A percentile compares a stretch with the other conserved stretches of the same genome.
These are phyloP conservation scores for Yamadazyma sp. DNA, from an alignment of 1,139 yeast genomes.

Conservation along the genomic window DNA sequence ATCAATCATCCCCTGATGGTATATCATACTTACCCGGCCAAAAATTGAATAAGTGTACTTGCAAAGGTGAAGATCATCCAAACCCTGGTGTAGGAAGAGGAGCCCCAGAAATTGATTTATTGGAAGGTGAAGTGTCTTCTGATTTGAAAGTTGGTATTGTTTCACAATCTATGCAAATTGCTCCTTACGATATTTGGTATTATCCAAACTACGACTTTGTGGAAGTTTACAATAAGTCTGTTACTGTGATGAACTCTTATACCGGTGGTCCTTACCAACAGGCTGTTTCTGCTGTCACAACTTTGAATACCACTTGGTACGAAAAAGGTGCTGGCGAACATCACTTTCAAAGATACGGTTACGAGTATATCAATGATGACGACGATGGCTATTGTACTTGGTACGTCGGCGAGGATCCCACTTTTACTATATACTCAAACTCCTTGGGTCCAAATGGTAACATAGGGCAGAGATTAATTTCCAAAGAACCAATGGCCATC, in stretches of 20 bases:
- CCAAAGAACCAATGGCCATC: constrained; percentile 86
- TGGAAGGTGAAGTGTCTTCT: constrained; percentile 70
- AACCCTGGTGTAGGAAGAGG: constrained; percentile 80
- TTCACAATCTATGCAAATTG: constrained; percentile 80
- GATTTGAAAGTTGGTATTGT: constrained; percentile 58
- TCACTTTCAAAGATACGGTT: constrained; percentile 70
- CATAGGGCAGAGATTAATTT: constrained; percentile 67
- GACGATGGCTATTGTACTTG: constrained; percentile 73
- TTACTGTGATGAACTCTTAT: constrained; percentile 72
- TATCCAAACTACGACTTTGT: constrained; percentile 75
- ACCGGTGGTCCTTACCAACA: constrained; percentile 87
- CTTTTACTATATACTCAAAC: constrained; percentile 58
- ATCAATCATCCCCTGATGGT: constrained; percentile 82
- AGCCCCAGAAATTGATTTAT: constrained; percentile 84
- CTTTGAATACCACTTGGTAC: constrained; percentile 75
- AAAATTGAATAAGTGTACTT: constrained; percentile 65
- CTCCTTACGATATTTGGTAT: constrained; percentile 87
- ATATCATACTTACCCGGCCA: constrained; percentile 80
- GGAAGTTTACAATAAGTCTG: constrained; percentile 57
- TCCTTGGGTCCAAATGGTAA: constrained; percentile 84
- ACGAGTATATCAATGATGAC: constrained; percentile 72
- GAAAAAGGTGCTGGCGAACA: constrained; percentile 51
- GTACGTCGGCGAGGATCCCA: constrained; percentile 73
- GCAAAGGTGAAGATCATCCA: constrained; percentile 78
- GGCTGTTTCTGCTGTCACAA: constrained; percentile 74